These are phyloP conservation scores for Austroboletus eburneus DNA, from an alignment of 768 basidiomycete genomes.

Conservation along the genomic window DNA sequence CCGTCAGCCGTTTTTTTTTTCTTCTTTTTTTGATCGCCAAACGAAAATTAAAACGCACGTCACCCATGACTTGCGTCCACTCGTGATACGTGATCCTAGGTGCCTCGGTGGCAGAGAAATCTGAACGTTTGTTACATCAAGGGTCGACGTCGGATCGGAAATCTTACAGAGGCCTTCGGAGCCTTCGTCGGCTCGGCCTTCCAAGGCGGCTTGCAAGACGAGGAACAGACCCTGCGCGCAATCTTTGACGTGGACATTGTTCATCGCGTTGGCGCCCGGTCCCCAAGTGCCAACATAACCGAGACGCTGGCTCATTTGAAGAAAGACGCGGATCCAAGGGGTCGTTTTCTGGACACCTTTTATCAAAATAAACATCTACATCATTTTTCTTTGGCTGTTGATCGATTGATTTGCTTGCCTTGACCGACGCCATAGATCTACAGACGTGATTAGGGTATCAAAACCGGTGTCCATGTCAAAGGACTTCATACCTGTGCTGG, in stretches of 20 bases:
- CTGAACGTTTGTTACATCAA: conserved; percentile 17
- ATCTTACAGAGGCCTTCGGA: conserved; percentile 38
- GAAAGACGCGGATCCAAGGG: conserved; percentile 34
- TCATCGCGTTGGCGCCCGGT: conserved; percentile 35
- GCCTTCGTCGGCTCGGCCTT: conserved; percentile 40
- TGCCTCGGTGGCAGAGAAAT: conserved; percentile 32
- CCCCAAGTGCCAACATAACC: conserved; percentile 43
- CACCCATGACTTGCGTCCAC: conserved; percentile 34
- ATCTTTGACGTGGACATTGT: conserved; percentile 40
- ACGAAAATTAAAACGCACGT: conserved; percentile 25
- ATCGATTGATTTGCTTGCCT: conserved; percentile 19
- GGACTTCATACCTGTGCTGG: conserved; percentile 29
- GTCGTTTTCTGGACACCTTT: conserved; percentile 37
- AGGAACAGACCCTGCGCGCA: conserved; percentile 32
- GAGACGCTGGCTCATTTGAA: conserved; percentile 28
- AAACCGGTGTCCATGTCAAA: neutral
- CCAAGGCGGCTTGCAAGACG: conserved; percentile 37
- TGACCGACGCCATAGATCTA: conserved; percentile 43
- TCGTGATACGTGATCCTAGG: conserved; percentile 28
- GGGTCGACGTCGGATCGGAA: too few relatives aligned
- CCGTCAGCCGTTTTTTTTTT: too few relatives aligned
- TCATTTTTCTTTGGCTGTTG: neutral
- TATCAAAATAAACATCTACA: neutral
- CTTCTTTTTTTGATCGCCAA: too few relatives aligned
- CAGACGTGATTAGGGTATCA: neutral